phyloP scores from a whole-genome alignment of 2,329 filamentous ascomycete genomes.

The Stromatinia cepivora region DNA sequence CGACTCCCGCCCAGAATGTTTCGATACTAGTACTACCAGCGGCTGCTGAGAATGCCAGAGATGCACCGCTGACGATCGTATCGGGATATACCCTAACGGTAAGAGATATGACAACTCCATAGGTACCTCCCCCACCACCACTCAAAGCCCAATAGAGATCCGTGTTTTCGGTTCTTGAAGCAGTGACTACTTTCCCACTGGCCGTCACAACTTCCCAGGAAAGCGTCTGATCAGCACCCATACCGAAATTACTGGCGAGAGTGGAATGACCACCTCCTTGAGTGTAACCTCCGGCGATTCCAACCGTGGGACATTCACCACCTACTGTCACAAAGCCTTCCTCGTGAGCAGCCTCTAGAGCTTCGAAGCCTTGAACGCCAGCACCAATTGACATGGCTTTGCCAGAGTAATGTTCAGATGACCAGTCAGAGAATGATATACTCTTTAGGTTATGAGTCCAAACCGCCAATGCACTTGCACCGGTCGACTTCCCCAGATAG shows the following conservation, averaged over 20 bases:
- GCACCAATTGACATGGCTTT: slow-evolving; percentile 55
- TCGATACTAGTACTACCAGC: slow-evolving; percentile 40
- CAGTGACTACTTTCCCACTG: slow-evolving; percentile 50
- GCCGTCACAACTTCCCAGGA: slow-evolving; percentile 57
- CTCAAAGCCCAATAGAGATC: slow-evolving; percentile 65
- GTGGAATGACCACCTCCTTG: slow-evolving; percentile 61
- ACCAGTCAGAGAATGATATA: slow-evolving; percentile 45
- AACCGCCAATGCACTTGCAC: slow-evolving; percentile 57
- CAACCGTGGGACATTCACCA: slow-evolving; percentile 58
- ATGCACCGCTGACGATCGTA: slow-evolving; percentile 46
- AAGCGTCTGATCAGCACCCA: slow-evolving; percentile 60
- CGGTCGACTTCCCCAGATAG: slow-evolving; percentile 59
- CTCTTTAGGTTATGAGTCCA: slow-evolving; percentile 58
- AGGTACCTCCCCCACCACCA: slow-evolving; percentile 61
- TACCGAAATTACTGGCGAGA: slow-evolving; percentile 55
- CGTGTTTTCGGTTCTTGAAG: slow-evolving; percentile 48
- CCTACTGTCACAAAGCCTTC: slow-evolving; percentile 50
- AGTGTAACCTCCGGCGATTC: slow-evolving; percentile 58
- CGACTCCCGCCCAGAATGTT: slow-evolving; percentile 51
- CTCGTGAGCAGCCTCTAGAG: slow-evolving; percentile 45
- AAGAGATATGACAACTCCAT: slow-evolving; percentile 56
- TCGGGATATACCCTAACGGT: slow-evolving; percentile 54
- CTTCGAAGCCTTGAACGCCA: slow-evolving; percentile 53
- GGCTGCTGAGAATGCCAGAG: slow-evolving; percentile 45
- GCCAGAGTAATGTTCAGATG: slow-evolving; percentile 48